Evolutionary conservation across 1,284 basidiomycete species (phyloP), one percentile per base, ranked within the genome.

Genomic region (Cutaneotrichosporon daszewskae): DNA sequence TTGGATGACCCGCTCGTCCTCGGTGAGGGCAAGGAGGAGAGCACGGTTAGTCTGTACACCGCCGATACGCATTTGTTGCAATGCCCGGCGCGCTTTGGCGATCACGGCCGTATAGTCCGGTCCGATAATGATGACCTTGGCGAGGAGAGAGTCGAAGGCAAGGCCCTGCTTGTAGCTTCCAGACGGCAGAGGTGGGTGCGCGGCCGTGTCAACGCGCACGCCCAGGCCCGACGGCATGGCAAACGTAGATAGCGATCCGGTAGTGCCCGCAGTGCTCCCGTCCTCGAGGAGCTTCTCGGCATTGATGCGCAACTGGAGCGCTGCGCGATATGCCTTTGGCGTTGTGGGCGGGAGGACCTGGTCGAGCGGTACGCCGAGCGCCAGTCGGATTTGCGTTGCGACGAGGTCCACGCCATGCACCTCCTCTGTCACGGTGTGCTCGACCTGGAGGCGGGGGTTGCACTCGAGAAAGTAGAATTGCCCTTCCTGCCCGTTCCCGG

Each of bases 371-470:
- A 26, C 27, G 12, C 50, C 50, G 10, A 40, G 36, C 11, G 46
- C 50, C 17, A 48, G 46, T n/a, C 43, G 37, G 40, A 52, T 48
- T 40, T 52, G 50, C 5, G 43, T 25, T 7, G 50, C 50, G 10
- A 48, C 50, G 16, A 52, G 43, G 34, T 52, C 50, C 19, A 52
- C 40, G 18, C 50, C 50, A 22, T 52, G 49, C 13, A 46, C 50
- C 37, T 52, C 50, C 26, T 52, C 50, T 1, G 50, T 52, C 8
- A 52, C 50, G 3, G 50, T 52, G 40, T 52, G 50, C 37, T 52
- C 50, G 18, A 52, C 50, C 37, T 52, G 50, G 10, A 52, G 31
- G 22, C 50, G 50, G 1, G 50, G 50, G 43, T 52, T 52, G 37
- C 50, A 52, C 31, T 52, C 50, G 18, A 52, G 50, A 28, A 52